Conservation (phyloP, 2,329 filamentous ascomycete species). For the Paraphaeosphaeria minitans region DNA sequence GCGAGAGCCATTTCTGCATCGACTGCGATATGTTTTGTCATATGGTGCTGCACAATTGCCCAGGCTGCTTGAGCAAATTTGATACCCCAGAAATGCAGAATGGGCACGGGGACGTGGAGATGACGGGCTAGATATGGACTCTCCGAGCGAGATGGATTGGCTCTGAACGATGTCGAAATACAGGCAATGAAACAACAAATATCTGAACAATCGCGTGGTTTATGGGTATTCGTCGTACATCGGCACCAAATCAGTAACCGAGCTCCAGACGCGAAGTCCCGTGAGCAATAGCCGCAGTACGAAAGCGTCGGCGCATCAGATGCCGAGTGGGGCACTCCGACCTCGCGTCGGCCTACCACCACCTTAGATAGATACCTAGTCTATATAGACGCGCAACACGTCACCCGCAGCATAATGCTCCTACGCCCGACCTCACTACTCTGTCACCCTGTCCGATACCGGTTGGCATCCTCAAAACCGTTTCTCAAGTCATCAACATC, state of each 20-base stretch:
- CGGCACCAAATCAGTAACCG: constrained; percentile 5
- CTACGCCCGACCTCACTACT: neutral
- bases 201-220: neutral
- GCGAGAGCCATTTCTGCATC: constrained; percentile 90
- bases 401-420: neutral
- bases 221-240: neutral
- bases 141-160: neutral
- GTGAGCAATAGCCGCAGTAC: constrained; percentile 5
- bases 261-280: constrained; percentile 1
- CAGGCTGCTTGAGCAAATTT: constrained; percentile 71
- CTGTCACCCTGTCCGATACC: neutral
- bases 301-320: constrained; percentile 2
- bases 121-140: constrained; percentile 24
- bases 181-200: neutral
- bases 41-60: constrained; percentile 93
- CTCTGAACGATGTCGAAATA: no score
- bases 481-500: neutral
- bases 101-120: constrained; percentile 35
- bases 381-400: constrained; percentile 1
- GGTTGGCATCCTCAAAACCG: neutral
- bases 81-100: constrained; percentile 22
- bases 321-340: constrained; percentile 9
- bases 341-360: constrained; percentile 1
- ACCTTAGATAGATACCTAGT: no score
- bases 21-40: constrained; percentile 97